A percentile compares a stretch with the other conserved stretches of the same genome.
Conservation (phyloP, 1,284 basidiomycete genomes). For the Ganoderma resinaceum region DNA sequence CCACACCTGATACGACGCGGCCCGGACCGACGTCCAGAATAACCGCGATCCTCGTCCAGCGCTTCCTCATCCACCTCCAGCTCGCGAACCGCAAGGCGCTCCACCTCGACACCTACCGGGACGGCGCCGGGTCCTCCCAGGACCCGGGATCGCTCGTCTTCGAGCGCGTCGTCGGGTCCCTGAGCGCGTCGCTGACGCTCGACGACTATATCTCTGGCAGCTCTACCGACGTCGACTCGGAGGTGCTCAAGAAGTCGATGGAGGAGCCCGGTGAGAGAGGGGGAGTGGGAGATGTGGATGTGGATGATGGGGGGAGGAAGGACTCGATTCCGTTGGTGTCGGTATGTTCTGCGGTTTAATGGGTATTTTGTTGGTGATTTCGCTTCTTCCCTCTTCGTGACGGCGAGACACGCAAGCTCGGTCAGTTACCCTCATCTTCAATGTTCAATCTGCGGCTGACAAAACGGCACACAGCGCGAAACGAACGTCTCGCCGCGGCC, state of each 20-base stretch:
- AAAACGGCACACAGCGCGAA: no score
- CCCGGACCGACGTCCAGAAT: neutral
- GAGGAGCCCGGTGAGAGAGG: neutral
- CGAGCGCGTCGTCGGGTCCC: slow-evolving; percentile 8
- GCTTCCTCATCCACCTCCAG: slow-evolving; percentile 23
- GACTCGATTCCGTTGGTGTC: neutral
- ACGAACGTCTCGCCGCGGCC: no score
- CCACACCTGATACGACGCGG: neutral
- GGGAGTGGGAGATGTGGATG: neutral
- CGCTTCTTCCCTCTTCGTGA: no score
- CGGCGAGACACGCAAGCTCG: no score
- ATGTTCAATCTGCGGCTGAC: no score
- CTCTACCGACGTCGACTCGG: neutral
- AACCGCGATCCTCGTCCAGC: slow-evolving; percentile 18
- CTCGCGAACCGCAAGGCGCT: slow-evolving; percentile 2
- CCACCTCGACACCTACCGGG: neutral
- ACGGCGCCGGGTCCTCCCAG: neutral
- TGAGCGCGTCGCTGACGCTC: neutral
- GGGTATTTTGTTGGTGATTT: neutral
- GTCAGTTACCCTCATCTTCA: no score
- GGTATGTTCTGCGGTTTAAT: neutral
- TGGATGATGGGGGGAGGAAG: neutral
- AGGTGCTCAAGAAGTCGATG: neutral
- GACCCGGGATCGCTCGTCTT: neutral
- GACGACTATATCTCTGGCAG: neutral